phyloP scores from a whole-genome alignment of 2,329 filamentous ascomycete species.

The Alternaria arbusti region DNA sequence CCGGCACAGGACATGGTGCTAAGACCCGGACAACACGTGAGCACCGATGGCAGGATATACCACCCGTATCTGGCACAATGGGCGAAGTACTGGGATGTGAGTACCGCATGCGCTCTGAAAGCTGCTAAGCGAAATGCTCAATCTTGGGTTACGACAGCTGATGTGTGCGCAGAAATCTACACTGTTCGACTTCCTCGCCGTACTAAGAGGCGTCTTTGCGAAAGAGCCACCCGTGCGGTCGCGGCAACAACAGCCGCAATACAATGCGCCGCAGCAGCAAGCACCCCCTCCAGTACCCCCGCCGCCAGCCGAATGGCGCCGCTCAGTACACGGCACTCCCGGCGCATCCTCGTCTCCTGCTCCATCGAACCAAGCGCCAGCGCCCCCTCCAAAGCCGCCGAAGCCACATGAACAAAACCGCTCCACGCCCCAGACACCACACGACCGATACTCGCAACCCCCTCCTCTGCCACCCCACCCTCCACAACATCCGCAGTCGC shows the following conservation, averaged over 20 bases:
- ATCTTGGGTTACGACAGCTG: slow-evolving; percentile 3
- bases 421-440: slow-evolving; percentile 31
- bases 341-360: slow-evolving; percentile 46
- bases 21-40: slow-evolving; percentile 91
- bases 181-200: slow-evolving; percentile 79
- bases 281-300: slow-evolving; percentile 64
- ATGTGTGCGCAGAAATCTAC: slow-evolving; percentile 72
- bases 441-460: slow-evolving; percentile 39
- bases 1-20: slow-evolving; percentile 89
- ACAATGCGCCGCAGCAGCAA: slow-evolving; percentile 38
- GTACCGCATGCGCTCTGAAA: slow-evolving; percentile 46
- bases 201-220: slow-evolving; percentile 85
- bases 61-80: slow-evolving; percentile 94
- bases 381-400: slow-evolving; percentile 58
- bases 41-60: slow-evolving; percentile 90
- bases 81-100: slow-evolving; percentile 87
- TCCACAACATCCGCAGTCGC: slow-evolving; percentile 32
- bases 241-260: slow-evolving; percentile 57
- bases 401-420: slow-evolving; percentile 42
- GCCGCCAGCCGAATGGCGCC: slow-evolving; percentile 65
- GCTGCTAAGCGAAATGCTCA: not conserved
- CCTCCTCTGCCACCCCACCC: slow-evolving; percentile 44
- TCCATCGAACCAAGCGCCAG: slow-evolving; percentile 32
- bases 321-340: slow-evolving; percentile 39
- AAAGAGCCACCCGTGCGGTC: slow-evolving; percentile 93